Percentiles rank a stretch among this genome's conserved stretches.
phyloP scores from a whole-genome alignment of 2,329 filamentous ascomycete genomes.

The Raffaelea ambrosiae region DNA sequence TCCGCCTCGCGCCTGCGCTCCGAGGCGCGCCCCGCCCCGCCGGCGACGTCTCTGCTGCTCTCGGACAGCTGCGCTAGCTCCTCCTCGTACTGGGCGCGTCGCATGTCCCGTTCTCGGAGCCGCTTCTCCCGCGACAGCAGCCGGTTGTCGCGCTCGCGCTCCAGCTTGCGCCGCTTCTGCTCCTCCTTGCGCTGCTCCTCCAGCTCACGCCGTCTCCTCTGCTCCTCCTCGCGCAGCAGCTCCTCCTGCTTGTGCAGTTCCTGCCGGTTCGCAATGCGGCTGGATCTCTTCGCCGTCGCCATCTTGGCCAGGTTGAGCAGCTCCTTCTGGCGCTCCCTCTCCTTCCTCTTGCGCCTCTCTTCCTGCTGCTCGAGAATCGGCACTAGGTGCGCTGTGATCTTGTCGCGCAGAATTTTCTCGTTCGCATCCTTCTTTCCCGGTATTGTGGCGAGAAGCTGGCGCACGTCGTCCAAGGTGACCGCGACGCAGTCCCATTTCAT shows the following conservation, averaged over 20 bases:
- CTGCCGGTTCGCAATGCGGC: slow-evolving; percentile 71
- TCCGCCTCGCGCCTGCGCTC: slow-evolving; percentile 74
- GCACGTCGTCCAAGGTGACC: slow-evolving; percentile 70
- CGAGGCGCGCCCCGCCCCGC: slow-evolving; percentile 55
- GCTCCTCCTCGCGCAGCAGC: slow-evolving; percentile 60
- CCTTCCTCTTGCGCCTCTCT: slow-evolving; percentile 63
- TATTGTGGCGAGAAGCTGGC: slow-evolving; percentile 60
- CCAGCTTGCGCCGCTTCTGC: slow-evolving; percentile 46
- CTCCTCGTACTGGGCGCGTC: slow-evolving; percentile 75
- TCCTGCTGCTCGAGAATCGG: slow-evolving; percentile 77
- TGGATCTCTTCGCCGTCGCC: slow-evolving; percentile 90
- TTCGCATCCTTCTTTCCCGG: slow-evolving; percentile 73
- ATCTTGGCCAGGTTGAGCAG: slow-evolving; percentile 74
- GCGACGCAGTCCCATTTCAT: slow-evolving; percentile 90
- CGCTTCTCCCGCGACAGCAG: slow-evolving; percentile 80
- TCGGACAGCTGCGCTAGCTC: slow-evolving; percentile 73
- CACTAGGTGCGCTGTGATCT: slow-evolving; percentile 68
- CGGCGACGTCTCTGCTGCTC: slow-evolving; percentile 54
- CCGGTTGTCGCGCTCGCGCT: slow-evolving; percentile 68
- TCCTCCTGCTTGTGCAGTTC: slow-evolving; percentile 72
- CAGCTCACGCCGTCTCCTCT: slow-evolving; percentile 56
- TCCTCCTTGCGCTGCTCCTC: slow-evolving; percentile 59
- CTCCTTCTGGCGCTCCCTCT: slow-evolving; percentile 64
- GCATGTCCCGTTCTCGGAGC: slow-evolving; percentile 74
- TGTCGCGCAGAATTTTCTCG: slow-evolving; percentile 67